Evolutionary conservation across 2,329 filamentous ascomycete species (phyloP).

Genomic region (Botryotinia narcissicola): DNA sequence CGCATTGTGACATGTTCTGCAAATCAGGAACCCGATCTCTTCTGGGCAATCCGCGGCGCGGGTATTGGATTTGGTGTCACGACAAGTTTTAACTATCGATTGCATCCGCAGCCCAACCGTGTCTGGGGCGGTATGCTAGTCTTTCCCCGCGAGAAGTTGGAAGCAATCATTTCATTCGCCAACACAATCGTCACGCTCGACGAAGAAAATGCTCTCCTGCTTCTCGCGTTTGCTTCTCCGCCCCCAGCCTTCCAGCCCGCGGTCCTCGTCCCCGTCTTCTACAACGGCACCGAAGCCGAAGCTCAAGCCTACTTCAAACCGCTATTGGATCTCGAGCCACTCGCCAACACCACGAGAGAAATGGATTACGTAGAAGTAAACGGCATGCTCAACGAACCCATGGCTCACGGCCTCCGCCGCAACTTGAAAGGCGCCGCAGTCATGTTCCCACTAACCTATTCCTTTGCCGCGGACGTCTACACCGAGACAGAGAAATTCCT

Average conservation of each 20-base stretch:
- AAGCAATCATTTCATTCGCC: conserved; percentile 23
- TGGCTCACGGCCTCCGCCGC: conserved; percentile 23
- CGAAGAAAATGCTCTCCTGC: conserved; percentile 13
- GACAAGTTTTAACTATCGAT: conserved; percentile 19
- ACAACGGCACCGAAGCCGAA: conserved; percentile 39
- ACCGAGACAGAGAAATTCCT: conserved; percentile 37
- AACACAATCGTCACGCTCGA: conserved; percentile 20
- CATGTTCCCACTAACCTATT: conserved; percentile 17
- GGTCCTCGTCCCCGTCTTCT: conserved; percentile 32
- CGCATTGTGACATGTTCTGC: conserved; percentile 44
- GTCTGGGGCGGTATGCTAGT: conserved; percentile 25
- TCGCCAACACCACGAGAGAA: conserved; percentile 32
- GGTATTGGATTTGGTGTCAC: conserved; percentile 13
- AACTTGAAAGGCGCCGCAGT: conserved; percentile 20
- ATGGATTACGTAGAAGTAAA: conserved; percentile 41
- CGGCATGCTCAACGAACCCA: conserved; percentile 35
- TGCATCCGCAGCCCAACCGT: conserved; percentile 45
- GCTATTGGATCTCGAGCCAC: conserved; percentile 35
- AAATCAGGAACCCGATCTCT: conserved; percentile 48
- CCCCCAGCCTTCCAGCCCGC: conserved; percentile 19
- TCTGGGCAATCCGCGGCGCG: conserved; percentile 43
- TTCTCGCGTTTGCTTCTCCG: conserved; percentile 20
- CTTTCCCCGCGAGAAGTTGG: conserved; percentile 24
- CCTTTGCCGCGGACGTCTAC: conserved; percentile 28
- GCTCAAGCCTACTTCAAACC: conserved; percentile 35